phyloP scores from a whole-genome alignment of 2,329 filamentous ascomycete genomes.

The Colletotrichum truncatum region DNA sequence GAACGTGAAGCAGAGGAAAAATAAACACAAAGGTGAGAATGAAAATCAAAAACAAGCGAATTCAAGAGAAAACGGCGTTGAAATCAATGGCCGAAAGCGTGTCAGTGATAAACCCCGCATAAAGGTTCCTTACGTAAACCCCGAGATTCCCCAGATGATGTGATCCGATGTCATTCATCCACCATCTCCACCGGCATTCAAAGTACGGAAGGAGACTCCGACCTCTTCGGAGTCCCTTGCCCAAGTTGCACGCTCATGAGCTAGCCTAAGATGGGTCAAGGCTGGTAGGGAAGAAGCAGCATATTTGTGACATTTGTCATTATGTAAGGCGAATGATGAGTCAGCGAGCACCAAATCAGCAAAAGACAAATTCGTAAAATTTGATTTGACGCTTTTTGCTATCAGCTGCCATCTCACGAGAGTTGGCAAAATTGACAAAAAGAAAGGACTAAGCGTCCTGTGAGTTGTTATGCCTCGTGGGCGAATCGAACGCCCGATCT shows the following conservation, averaged over 20 bases:
- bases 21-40: too few relatives aligned
- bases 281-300: too few relatives aligned
- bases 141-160: background rate
- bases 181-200: conserved; percentile 11
- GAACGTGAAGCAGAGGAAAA: too few relatives aligned
- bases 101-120: conserved; percentile 12
- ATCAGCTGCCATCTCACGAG: background rate
- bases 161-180: conserved; percentile 15
- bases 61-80: background rate
- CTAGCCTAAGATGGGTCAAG: too few relatives aligned
- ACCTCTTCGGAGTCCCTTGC: background rate
- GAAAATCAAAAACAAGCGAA: too few relatives aligned
- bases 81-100: background rate
- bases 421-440: background rate
- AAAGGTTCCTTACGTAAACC: conserved; percentile 18
- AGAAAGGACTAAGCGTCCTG: background rate
- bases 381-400: background rate
- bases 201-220: background rate
- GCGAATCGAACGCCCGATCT: conserved; percentile 30
- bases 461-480: conserved; percentile 13
- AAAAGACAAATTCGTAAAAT: too few relatives aligned
- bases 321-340: too few relatives aligned
- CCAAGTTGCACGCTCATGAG: background rate
- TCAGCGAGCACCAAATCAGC: too few relatives aligned
- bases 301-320: too few relatives aligned